phyloP scores from a whole-genome alignment of 805 yeast genomes.

The Zygotorulaspora danielsina region DNA sequence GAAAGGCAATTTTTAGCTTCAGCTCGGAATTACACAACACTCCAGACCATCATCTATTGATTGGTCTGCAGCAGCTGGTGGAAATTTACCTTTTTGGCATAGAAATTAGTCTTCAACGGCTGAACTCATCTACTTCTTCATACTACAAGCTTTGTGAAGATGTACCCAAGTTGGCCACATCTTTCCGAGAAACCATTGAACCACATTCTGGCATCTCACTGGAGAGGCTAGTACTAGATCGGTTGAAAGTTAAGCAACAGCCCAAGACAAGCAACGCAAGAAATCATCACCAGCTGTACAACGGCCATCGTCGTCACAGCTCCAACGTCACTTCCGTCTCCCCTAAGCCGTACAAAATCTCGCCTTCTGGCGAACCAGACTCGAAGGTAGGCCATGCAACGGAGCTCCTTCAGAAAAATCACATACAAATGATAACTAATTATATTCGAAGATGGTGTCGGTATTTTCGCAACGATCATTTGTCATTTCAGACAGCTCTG shows the following conservation, averaged over 20 bases:
- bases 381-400: neutral
- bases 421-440: too few species aligned
- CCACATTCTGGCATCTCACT: constrained; percentile 6
- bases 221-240: constrained; percentile 11
- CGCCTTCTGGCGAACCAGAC: neutral
- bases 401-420: too few species aligned
- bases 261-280: constrained; percentile 5
- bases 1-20: constrained; percentile 6
- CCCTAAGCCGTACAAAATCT: neutral
- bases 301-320: neutral
- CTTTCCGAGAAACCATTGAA: constrained; percentile 1
- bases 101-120: constrained; percentile 14
- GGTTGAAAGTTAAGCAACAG: constrained; percentile 10
- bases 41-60: too few species aligned
- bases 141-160: constrained; percentile 17
- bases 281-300: neutral
- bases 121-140: constrained; percentile 10
- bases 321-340: neutral
- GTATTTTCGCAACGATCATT: constrained; percentile 6
- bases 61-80: constrained; percentile 8
- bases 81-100: constrained; percentile 17
- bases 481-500: constrained; percentile 8
- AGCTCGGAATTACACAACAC: too few species aligned
- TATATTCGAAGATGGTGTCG: constrained; percentile 8
- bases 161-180: constrained; percentile 12